These are phyloP conservation scores for Ceriops tagal DNA, from an alignment of 345 rosid genomes.

Conservation along the genomic window DNA sequence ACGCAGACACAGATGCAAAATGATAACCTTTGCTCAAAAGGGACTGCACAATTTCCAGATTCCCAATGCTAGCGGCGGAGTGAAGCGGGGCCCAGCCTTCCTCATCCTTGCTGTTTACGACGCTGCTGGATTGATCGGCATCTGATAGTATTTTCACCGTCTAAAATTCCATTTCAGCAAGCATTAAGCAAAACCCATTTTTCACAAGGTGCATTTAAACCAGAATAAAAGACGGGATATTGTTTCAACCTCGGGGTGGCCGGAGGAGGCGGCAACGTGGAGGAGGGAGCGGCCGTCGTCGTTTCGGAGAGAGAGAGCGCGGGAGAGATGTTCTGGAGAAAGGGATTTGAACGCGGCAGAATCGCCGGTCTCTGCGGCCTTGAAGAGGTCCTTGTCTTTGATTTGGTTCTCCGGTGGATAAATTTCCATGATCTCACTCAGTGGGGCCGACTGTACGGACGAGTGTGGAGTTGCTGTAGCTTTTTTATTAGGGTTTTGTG, in stretches of 20 bases:
- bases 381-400: conserved; percentile 59
- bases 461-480: too few species aligned
- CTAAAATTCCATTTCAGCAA: conserved; percentile 30
- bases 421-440: conserved; percentile 29
- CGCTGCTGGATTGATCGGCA: conserved; percentile 42
- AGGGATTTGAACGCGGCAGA: conserved; percentile 50
- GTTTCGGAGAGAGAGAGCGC: conserved; percentile 52
- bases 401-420: conserved; percentile 37
- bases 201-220: neutral
- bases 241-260: conserved; percentile 40
- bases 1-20: neutral
- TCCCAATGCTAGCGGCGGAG: conserved; percentile 78
- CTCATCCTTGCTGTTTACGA: conserved; percentile 62
- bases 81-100: conserved; percentile 96
- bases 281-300: conserved; percentile 87
- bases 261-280: conserved; percentile 67
- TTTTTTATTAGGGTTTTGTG: too few species aligned
- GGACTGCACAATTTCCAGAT: conserved; percentile 50
- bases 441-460: neutral
- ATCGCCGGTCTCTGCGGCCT: conserved; percentile 80
- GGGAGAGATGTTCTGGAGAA: conserved; percentile 42
- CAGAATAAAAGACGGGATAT: too few species aligned
- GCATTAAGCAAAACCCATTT: neutral
- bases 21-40: conserved; percentile 54
- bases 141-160: conserved; percentile 49